Evolutionary conservation across 306 rosid genomes (phyloP).

Genomic region (Cucurbita maxima): DNA sequence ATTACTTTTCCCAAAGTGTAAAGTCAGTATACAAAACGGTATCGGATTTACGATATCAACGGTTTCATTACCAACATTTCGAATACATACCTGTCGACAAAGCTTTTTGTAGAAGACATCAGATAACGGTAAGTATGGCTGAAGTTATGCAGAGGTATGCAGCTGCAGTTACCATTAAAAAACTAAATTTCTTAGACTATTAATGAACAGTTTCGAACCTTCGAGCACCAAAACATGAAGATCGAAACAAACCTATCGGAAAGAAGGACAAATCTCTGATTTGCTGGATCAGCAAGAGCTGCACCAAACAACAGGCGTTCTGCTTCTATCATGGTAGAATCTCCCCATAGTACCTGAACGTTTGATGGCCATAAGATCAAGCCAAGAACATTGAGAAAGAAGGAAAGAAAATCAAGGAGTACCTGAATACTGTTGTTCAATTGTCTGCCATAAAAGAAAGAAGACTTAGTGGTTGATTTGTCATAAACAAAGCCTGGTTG

Average conservation of each 20-base stretch:
- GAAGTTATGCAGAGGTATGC: conserved; percentile 90
- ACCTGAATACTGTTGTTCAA: conserved; percentile 28
- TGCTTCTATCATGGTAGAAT: conserved; percentile 34
- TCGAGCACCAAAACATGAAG: not conserved
- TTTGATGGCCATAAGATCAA: not conserved
- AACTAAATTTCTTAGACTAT: not conserved
- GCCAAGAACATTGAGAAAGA: not conserved
- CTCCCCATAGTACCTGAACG: conserved; percentile 36
- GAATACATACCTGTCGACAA: conserved; percentile 67
- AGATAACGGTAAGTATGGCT: conserved; percentile 52
- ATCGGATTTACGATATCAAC: not conserved
- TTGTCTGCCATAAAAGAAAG: conserved; percentile 23
- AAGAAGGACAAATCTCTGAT: conserved; percentile 87
- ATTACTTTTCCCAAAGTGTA: not conserved
- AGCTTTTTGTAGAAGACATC: conserved; percentile 70
- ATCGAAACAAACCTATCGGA: conserved; percentile 57
- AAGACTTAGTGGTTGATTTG: conserved; percentile 27
- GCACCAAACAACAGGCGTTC: conserved; percentile 23
- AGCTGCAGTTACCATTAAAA: conserved; percentile 34
- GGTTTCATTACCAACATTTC: not conserved
- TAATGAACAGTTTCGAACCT: not conserved
- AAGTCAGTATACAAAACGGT: not conserved
- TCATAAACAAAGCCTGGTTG: conserved; percentile 28
- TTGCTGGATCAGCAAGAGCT: conserved; percentile 79
- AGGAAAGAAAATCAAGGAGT: not conserved